Base-by-base conservation (phyloP, 257 asterid species). In the Ophiorrhiza pumila region DNA sequence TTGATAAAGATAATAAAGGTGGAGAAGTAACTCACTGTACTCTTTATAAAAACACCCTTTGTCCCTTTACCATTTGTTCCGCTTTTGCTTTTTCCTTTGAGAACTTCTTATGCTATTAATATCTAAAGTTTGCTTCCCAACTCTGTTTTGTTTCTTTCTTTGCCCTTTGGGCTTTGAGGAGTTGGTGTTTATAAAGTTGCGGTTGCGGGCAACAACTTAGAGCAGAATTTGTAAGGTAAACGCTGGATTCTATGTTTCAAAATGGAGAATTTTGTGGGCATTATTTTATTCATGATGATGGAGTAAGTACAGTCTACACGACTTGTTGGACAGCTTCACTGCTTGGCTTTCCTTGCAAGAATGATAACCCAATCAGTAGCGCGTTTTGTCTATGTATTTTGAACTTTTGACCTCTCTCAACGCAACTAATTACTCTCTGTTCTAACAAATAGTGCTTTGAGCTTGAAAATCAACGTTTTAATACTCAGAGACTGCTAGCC, bases 261-360 rank as follows among this genome's bases (percentile, higher is more conserved):
- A 80, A 79, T 88, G 85, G 85, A 34, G 71, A 15, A 60, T n/a
- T 75, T 82, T 37, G 86, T 83, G 84, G 84, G 77, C 52, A 69
- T 82, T 78, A 43, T 66, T 82, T 78, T 71, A 76, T 57, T 53
- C 32, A 62, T 69, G 70, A 50, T 53, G n/a, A n/a, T n/a, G n/a
- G n/a, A n/a, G n/a, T n/a, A n/a, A n/a, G n/a, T n/a, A n/a, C n/a
- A n/a, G n/a, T 32, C 23, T n/a, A 73, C 31, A 12, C 46, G 59
- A 22, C 63, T 69, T 32, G 45, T 34, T 31, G 22, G 73, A 69
- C 73, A 50, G 73, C 73, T 69, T 56, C 58, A 71, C 77, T 76
- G 49, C 47, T 72, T 77, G 80, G 75, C 83, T 71, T 84, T 76
- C 64, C 77, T 76, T 62, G 74, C 64, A 69, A 75, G 85, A 79